These are phyloP conservation scores for Bryoerythrophyllum caledonicum DNA, from an alignment of 225 moss, liverwort and hornwort species.

Conservation along the genomic window DNA sequence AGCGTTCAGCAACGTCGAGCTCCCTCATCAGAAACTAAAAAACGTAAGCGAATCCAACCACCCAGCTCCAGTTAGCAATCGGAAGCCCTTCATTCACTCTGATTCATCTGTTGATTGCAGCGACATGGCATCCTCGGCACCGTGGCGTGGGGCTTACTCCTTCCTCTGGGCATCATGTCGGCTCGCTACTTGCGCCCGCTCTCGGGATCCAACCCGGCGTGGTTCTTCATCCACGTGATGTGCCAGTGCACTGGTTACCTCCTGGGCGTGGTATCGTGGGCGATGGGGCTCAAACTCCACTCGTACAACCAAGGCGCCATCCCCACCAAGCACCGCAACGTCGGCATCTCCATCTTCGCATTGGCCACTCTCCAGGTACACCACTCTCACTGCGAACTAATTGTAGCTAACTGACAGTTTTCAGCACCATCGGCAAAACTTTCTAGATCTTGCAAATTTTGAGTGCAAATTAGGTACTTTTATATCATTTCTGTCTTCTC, in stretches of 20 bases:
- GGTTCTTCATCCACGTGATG: constrained; percentile 72
- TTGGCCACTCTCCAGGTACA: constrained; percentile 68
- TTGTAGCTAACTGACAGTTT: too few species aligned
- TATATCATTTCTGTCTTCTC: too few species aligned
- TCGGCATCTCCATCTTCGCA: constrained; percentile 70
- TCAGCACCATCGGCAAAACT: too few species aligned
- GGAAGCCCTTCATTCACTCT: not conserved
- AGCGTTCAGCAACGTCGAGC: not conserved
- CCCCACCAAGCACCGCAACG: constrained; percentile 52
- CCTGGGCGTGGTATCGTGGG: constrained; percentile 76
- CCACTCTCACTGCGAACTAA: too few species aligned
- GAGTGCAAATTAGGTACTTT: too few species aligned
- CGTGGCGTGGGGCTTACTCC: constrained; percentile 73
- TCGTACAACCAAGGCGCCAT: constrained; percentile 19
- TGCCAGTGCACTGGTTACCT: constrained; percentile 66
- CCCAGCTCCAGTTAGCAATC: not conserved
- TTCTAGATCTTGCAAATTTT: too few species aligned
- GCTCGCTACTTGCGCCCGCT: constrained; percentile 80
- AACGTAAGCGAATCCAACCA: constrained; percentile 22
- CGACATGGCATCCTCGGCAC: constrained; percentile 64
- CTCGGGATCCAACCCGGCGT: constrained; percentile 45
- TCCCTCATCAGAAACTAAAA: constrained; percentile 50
- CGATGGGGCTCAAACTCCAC: constrained; percentile 65
- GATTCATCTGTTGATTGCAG: constrained; percentile 26
- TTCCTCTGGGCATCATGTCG: constrained; percentile 74